Base-by-base conservation (phyloP, 306 rosid species). In the Trichosanthes cucumerina region DNA sequence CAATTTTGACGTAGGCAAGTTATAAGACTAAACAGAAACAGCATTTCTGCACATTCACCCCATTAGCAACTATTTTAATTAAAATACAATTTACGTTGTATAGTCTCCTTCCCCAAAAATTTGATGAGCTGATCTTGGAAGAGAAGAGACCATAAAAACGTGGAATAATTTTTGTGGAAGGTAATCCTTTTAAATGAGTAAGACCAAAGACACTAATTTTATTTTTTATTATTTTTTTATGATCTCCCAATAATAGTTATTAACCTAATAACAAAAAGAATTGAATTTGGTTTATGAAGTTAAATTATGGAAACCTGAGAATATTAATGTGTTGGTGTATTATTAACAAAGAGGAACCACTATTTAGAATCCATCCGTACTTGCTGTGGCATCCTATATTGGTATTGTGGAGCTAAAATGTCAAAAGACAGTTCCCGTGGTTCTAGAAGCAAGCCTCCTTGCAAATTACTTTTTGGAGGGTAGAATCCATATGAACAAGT, bases 361-460 rank as follows among this genome's bases (percentile, higher is more conserved):
- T 34, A 65, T 36, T 8, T 34, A 65, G 72, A 65, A 36, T 65
- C 24, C 26, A 43, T 69, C 31, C 21, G 21, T 19, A 41, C 53
- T 69, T 69, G 34, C 34, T 21, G n/a, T 41, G 75, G 15, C 11
- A 69, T 21, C 54, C 31, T 39, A 24, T n/a, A 41, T 28, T 43
- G 75, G 75, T 11, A 65, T 38, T 19, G 28, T 65, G 24, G 49
- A 19, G 26, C 49, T 16, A 65, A 65, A 9, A 65, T 65, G 73
- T 19, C 16, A 65, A 41, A 38, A 65, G 13, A 63, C 36, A 58
- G 26, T 36, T 19, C 6, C 53, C 7, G 26, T 6, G n/a, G 75
- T 69, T 68, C 16, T 41, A 38, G 52, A 39, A 68, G 75, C 75
- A 38, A 68, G 18, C 75, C 39, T 68, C 75, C 71, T n/a, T 39